A percentile compares a stretch with the other conserved stretches of the same genome.
These are phyloP conservation scores for Candida fluviatilis DNA, from an alignment of 805 yeast species.

Conservation along the genomic window DNA sequence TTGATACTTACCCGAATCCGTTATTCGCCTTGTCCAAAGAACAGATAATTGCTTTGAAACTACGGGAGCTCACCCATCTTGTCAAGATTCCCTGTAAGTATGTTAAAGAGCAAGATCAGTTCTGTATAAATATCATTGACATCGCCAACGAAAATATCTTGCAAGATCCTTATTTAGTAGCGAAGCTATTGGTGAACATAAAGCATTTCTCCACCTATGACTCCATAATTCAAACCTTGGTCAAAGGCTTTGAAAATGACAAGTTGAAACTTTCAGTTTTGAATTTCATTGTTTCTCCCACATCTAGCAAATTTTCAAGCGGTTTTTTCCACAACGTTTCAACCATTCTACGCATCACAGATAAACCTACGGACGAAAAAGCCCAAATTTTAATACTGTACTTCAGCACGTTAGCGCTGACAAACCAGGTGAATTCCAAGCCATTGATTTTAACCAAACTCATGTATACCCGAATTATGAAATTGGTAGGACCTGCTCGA, in stretches of 20 bases:
- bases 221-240: conserved; percentile 13
- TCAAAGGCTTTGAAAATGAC: conserved; percentile 14
- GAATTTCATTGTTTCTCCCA: conserved; percentile 23
- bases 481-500: conserved; percentile 13
- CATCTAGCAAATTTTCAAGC: conserved; percentile 11
- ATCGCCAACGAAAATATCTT: conserved; percentile 28
- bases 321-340: conserved; percentile 16
- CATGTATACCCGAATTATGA: conserved; percentile 15
- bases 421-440: conserved; percentile 17
- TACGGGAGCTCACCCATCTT: conserved; percentile 22
- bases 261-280: conserved; percentile 22
- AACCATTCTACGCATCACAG: conserved; percentile 10
- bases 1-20: conserved; percentile 30
- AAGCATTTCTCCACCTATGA: conserved; percentile 5
- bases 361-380: conserved; percentile 11
- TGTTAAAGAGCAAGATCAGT: conserved; percentile 21
- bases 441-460: conserved; percentile 17
- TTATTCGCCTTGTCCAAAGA: conserved; percentile 23
- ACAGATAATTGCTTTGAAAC: conserved; percentile 20
- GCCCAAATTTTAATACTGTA: conserved; percentile 20
- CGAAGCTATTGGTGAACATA: conserved; percentile 14
- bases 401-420: conserved; percentile 20
- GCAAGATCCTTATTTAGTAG: conserved; percentile 19
- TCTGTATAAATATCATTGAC: conserved; percentile 26
- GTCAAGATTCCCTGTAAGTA: conserved; percentile 19